phyloP scores from a whole-genome alignment of 192 early-diverging fungal species.

The Coemansia sp. region DNA sequence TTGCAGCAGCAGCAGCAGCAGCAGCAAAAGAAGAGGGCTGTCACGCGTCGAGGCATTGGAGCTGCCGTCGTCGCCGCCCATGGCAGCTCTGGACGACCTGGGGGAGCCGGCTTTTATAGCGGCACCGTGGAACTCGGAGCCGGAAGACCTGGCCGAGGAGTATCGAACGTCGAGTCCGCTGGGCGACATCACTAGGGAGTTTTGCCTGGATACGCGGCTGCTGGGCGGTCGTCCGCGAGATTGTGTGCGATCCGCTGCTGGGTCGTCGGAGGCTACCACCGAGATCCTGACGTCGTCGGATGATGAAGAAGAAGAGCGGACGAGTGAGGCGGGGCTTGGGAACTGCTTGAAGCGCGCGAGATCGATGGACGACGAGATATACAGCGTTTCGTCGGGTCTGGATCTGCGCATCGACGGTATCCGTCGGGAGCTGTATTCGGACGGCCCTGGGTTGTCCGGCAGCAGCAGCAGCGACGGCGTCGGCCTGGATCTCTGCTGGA shows the following conservation, averaged over 20 bases:
- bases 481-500: constrained; percentile 4
- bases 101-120: too few species aligned
- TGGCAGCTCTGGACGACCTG: too few species aligned
- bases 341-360: not conserved
- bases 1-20: too few species aligned
- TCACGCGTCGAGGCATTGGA: constrained; percentile 20
- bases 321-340: too few species aligned
- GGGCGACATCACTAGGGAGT: not conserved
- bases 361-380: constrained; percentile 6
- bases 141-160: too few species aligned
- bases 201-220: not conserved
- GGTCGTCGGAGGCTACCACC: constrained; percentile 18
- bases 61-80: constrained; percentile 36
- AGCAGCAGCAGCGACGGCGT: too few species aligned
- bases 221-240: not conserved
- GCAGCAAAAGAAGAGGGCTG: too few species aligned
- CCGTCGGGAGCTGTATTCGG: not conserved
- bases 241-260: not conserved
- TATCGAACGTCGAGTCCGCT: not conserved
- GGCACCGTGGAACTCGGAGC: too few species aligned
- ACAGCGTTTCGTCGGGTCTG: constrained; percentile 3
- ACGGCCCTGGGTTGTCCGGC: not conserved
- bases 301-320: not conserved
- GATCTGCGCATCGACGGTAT: not conserved
- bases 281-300: constrained; percentile 22